These are phyloP conservation scores for Polytrichum commune DNA, from an alignment of 225 moss, liverwort and hornwort species.

Conservation along the genomic window DNA sequence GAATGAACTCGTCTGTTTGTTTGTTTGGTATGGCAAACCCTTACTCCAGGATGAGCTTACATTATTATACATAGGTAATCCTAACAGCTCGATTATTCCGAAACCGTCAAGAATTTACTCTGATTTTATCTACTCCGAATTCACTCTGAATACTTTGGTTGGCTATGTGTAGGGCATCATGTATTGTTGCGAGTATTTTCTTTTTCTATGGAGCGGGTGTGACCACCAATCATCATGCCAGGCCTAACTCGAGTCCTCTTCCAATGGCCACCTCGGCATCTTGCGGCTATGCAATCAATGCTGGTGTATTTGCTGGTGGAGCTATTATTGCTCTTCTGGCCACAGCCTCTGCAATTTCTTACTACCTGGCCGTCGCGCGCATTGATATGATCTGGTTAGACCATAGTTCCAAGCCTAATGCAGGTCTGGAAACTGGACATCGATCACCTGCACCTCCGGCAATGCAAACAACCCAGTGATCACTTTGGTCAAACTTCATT, in stretches of 20 bases:
- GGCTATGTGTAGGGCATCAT: slow-evolving; percentile 22
- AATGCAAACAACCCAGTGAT: slow-evolving; percentile 10
- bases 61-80: too few species aligned
- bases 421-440: slow-evolving; percentile 7
- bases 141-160: background rate
- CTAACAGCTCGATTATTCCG: too few species aligned
- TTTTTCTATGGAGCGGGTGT: slow-evolving; percentile 42
- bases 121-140: too few species aligned
- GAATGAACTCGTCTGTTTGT: too few species aligned
- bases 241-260: slow-evolving; percentile 15
- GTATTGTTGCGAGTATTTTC: slow-evolving; percentile 18
- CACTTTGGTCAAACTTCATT: background rate
- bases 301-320: slow-evolving; percentile 43
- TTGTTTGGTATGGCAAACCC: too few species aligned
- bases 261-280: slow-evolving; percentile 35
- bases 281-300: slow-evolving; percentile 50
- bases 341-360: slow-evolving; percentile 39
- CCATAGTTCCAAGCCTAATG: slow-evolving; percentile 25
- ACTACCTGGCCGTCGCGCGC: slow-evolving; percentile 40
- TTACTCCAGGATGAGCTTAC: too few species aligned
- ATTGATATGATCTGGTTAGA: slow-evolving; percentile 28
- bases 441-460: slow-evolving; percentile 7
- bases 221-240: slow-evolving; percentile 31
- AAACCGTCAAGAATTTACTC: too few species aligned
- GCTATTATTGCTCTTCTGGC: slow-evolving; percentile 35